Evolutionary conservation across 2,329 filamentous ascomycete species (phyloP), one percentile per base, ranked within the genome.

Genomic region (Xylaria sp.): DNA sequence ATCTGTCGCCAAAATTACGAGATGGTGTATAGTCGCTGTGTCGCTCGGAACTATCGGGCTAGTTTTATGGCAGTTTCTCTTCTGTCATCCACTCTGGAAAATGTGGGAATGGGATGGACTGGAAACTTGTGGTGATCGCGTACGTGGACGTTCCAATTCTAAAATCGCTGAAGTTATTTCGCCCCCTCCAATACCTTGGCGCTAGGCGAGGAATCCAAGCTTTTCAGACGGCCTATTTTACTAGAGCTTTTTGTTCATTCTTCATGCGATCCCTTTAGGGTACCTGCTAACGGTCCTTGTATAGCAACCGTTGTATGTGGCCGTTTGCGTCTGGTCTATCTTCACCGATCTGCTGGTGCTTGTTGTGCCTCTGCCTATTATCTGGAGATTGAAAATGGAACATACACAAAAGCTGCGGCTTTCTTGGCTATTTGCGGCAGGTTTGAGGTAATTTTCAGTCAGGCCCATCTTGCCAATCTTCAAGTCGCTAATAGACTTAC

Each of bases 71-170:
- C 69, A 74, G 39, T 73, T 73, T 46, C 60, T 72, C 25, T 74
- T 74, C 57, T 74, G 72, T 31, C 72, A 63, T 8, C 72, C 72
- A 3, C 65, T 74, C 15, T 57, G 28, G 20, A 69, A 66, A 28
- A 74, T 74, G 72, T 74, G 63, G 62, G 41, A 70, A 66, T 71
- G 67, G 69, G 65, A 68, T 23, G 72, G 72, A n/a, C 61, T 74
- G 23, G 69, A 74, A 34, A 70, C 46, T 15, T 74, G 72, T 65
- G 72, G 72, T 59, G 67, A 73, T 63, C 66, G 72, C 18, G 72
- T 73, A 70, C n/a, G 72, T 70, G 31, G 10, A 61, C 39, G 8
- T 48, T 25, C 5, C 51, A 51, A 50, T 15, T 31, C 31, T 31
- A 15, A 20, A 18, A 18, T 5, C 12, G 25, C 31, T 23, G 15